Conservation (phyloP, 345 rosid genomes). For the Mercurialis annua region DNA sequence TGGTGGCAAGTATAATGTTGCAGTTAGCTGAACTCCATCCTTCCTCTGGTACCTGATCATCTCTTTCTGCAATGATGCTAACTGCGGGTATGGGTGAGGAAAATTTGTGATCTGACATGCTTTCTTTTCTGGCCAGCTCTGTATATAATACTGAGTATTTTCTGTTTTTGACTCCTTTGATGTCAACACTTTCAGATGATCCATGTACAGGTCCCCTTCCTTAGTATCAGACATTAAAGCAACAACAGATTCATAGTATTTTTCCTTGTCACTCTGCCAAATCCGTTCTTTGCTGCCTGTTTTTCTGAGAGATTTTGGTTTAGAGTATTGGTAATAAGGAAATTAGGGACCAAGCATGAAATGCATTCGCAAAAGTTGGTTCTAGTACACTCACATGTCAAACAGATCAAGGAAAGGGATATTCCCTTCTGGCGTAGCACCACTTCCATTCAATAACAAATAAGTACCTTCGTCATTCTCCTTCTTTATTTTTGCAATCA, state of each 20-base stretch:
- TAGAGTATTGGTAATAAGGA: constrained; percentile 20
- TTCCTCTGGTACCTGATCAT: constrained; percentile 94
- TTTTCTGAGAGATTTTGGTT: constrained; percentile 58
- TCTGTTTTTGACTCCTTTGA: constrained; percentile 95
- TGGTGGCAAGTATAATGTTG: constrained; percentile 90
- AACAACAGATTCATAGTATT: constrained; percentile 77
- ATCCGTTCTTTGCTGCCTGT: constrained; percentile 91
- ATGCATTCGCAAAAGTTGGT: constrained; percentile 4
- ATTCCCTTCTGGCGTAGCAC: constrained; percentile 97
- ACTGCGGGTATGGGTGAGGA: constrained; percentile 96
- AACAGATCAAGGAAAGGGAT: constrained; percentile 96
- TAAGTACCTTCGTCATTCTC: constrained; percentile 59
- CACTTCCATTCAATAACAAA: constrained; percentile 81
- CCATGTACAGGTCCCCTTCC: constrained; percentile 63
- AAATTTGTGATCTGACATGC: constrained; percentile 74
- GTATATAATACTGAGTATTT: constrained; percentile 82
- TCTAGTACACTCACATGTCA: constrained; percentile 68
- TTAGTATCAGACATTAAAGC: constrained; percentile 90
- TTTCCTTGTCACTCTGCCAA: constrained; percentile 96
- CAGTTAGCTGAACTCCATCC: constrained; percentile 95
- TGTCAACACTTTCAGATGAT: constrained; percentile 73
- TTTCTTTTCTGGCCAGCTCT: constrained; percentile 83
- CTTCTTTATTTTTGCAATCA: constrained; percentile 84
- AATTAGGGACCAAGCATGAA: background rate
- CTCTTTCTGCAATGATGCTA: constrained; percentile 91